Conservation (phyloP, 2,329 filamentous ascomycete species). For the Xylariaceae sp. region DNA sequence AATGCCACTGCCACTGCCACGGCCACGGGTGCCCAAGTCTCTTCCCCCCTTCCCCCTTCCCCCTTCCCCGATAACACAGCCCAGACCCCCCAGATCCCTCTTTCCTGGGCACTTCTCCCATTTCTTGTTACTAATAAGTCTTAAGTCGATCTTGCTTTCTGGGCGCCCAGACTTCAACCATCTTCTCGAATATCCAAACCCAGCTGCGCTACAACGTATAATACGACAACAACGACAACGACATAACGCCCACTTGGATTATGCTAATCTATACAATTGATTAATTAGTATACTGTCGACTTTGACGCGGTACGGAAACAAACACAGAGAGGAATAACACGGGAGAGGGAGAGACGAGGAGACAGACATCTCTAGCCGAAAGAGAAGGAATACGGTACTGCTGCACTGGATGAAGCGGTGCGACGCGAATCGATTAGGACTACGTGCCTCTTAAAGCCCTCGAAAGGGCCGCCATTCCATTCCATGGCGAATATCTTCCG, state of each 20-base stretch:
- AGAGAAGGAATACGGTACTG: constrained; percentile 4
- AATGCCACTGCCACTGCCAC: no score
- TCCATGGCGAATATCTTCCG: constrained; percentile 45
- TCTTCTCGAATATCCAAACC: constrained; percentile 36
- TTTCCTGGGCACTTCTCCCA: constrained; percentile 24
- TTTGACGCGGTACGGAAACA: neutral
- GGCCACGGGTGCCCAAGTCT: no score
- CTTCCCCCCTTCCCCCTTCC: no score
- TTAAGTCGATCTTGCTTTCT: constrained; percentile 45
- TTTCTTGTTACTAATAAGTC: constrained; percentile 27
- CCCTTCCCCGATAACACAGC: neutral
- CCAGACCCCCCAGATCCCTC: neutral
- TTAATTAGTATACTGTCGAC: neutral
- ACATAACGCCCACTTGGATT: neutral
- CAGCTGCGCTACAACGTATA: constrained; percentile 24
- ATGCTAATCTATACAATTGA: neutral
- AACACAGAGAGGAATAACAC: neutral
- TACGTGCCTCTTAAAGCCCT: constrained; percentile 28
- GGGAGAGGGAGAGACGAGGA: neutral
- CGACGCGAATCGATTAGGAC: constrained; percentile 25
- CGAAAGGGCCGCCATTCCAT: constrained; percentile 33
- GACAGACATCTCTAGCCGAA: no score
- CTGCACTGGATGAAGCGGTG: neutral
- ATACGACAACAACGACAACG: constrained; percentile 1
- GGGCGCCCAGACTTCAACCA: constrained; percentile 48